phyloP scores from a whole-genome alignment of 2,329 filamentous ascomycete genomes.

The Lecanosticta acicola region DNA sequence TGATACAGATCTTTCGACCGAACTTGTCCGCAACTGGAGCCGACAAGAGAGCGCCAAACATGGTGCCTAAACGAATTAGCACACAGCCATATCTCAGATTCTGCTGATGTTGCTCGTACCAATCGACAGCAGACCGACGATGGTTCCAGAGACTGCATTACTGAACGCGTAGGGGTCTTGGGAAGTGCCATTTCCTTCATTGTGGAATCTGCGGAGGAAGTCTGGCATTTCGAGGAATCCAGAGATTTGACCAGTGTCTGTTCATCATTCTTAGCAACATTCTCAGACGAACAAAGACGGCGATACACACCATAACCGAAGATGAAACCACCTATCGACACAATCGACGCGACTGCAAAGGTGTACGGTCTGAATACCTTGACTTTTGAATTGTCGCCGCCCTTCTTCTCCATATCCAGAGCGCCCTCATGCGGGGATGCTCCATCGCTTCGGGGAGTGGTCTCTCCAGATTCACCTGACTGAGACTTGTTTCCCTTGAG shows the following conservation, averaged over 20 bases:
- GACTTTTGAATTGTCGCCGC: conserved; percentile 20
- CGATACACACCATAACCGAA: conserved; percentile 35
- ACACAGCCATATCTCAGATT: too few species aligned
- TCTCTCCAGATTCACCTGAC: conserved; percentile 1
- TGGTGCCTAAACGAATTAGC: too few species aligned
- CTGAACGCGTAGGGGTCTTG: conserved; percentile 46
- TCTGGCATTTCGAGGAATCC: conserved; percentile 59
- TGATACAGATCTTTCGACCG: conserved; percentile 58
- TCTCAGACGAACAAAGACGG: background rate
- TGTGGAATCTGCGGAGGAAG: conserved; percentile 49
- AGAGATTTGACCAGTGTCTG: conserved; percentile 55
- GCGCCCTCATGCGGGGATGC: conserved; percentile 1
- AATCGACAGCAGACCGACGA: conserved; percentile 56
- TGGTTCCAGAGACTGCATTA: conserved; percentile 56
- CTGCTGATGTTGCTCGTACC: too few species aligned
- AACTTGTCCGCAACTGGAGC: conserved; percentile 58
- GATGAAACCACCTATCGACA: conserved; percentile 35
- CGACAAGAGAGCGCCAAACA: conserved; percentile 54
- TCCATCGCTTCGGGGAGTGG: conserved; percentile 8
- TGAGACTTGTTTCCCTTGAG: background rate
- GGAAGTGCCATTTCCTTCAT: conserved; percentile 20
- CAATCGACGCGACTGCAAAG: conserved; percentile 32
- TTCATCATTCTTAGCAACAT: conserved; percentile 18
- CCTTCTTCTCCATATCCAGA: conserved; percentile 21
- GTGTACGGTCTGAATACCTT: conserved; percentile 26